These are phyloP conservation scores for Daldinia eschscholtzii DNA, from an alignment of 2,329 filamentous ascomycete species.

Conservation along the genomic window DNA sequence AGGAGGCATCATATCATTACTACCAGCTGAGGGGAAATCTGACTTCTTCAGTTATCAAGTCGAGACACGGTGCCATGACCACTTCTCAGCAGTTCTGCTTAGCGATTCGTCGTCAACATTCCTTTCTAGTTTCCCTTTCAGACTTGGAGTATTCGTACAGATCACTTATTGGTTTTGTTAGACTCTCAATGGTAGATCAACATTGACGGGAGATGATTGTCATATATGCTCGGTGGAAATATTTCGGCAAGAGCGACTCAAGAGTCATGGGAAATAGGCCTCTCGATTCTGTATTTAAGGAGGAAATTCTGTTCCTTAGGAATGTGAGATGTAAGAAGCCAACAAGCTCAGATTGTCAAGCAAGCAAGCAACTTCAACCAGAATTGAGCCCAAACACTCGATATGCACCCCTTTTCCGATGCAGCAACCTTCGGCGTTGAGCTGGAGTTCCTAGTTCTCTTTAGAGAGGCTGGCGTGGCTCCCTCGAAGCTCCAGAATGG, in stretches of 20 bases:
- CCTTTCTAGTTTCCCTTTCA: not conserved
- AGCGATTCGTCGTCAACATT: not conserved
- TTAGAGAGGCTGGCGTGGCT: constrained; percentile 22
- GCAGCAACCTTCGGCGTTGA: constrained; percentile 39
- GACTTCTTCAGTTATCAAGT: not conserved
- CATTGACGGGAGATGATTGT: not conserved
- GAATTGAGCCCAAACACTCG: not conserved
- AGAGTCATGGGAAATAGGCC: not conserved
- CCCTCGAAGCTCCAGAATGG: constrained; percentile 4
- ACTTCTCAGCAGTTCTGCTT: not conserved
- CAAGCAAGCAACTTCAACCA: not conserved
- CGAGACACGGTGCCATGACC: not conserved
- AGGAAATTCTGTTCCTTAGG: not conserved
- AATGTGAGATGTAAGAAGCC: not conserved
- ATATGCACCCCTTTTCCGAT: constrained; percentile 24
- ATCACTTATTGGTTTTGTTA: not conserved
- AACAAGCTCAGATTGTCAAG: not conserved
- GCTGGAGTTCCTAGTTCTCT: constrained; percentile 37
- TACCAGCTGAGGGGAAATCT: not conserved
- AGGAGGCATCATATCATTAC: not conserved
- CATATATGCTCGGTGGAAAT: not conserved
- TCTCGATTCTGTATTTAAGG: not conserved
- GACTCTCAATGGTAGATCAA: not conserved
- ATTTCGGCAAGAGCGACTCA: not conserved
- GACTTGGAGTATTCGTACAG: not conserved